Evolutionary conservation across 306 rosid genomes (phyloP), one percentile per base, ranked within the genome.

Genomic region (Cucurbita maxima): DNA sequence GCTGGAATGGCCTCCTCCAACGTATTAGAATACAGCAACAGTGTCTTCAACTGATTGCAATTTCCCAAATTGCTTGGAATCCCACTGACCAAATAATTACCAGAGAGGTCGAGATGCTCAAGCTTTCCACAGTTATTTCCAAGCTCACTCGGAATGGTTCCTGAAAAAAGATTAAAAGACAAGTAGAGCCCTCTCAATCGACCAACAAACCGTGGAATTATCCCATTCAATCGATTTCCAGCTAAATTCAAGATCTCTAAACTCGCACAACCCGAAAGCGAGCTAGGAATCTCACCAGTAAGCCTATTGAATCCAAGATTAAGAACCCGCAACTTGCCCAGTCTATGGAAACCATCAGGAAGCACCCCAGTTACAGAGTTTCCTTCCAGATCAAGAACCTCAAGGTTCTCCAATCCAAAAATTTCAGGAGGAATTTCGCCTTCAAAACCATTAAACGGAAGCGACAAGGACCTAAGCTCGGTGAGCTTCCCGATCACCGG

Each of bases 371-470:
- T 45, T 6, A 93, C 34, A 15, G 76, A 82, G 51, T 93, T 93
- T 5, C 91, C 96, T 69, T 93, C 93, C 7, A 93, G 87, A 90
- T 93, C 96, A 77, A 93, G 84, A 71, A 90, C 96, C 80, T 90
- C 98, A 11, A 93, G 70, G 64, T 81, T 90, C 12, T 85, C 62
- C 93, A 90, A 67, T 7, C 77, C 85, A 90, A 95, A 93, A 74
- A 90, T 72, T 74, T 76, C 88, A 5, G 12, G 4, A 48, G 97
- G 96, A 71, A 93, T 22, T 8, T 72, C 84, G 50, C 98, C 97
- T 30, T 76, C 82, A 13, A 93, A 76, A 50, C 83, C 88, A 64
- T 93, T 87, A 25, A 90, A 90, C 9, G 98, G 84, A 3, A 93
- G 85, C 4, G 92, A 90, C 72, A 93, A 74, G 77, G 83, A 77